Percentiles rank a stretch among this genome's conserved stretches.
phyloP scores from a whole-genome alignment of 2,329 filamentous ascomycete genomes.

The Nigrograna mackinnonii region DNA sequence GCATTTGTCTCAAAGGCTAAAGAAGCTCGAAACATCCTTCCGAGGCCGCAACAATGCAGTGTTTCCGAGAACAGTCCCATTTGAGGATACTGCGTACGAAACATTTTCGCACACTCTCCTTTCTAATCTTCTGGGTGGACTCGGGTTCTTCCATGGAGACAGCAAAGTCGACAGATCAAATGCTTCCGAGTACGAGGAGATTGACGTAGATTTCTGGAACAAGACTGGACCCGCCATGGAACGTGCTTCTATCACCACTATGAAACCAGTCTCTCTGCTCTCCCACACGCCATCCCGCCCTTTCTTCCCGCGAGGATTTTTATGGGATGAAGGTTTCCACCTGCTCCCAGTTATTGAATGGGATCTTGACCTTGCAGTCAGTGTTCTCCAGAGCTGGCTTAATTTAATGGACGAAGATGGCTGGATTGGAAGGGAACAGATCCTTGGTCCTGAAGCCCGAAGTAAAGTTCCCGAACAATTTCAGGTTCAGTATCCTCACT shows the following conservation, averaged over 20 bases:
- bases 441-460: constrained; percentile 83
- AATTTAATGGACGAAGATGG: constrained; percentile 92
- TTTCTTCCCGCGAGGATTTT: constrained; percentile 91
- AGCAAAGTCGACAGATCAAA: constrained; percentile 85
- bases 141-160: constrained; percentile 90
- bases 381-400: constrained; percentile 93
- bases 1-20: too few relatives aligned
- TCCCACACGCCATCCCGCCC: constrained; percentile 87
- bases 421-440: constrained; percentile 95
- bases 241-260: constrained; percentile 67
- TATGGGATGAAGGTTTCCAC: constrained; percentile 98
- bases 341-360: constrained; percentile 86
- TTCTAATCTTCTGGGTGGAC: constrained; percentile 87
- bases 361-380: constrained; percentile 82
- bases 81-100: too few relatives aligned
- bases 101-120: constrained; percentile 88
- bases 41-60: too few relatives aligned
- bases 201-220: constrained; percentile 91
- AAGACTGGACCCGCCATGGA: constrained; percentile 78
- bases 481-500: constrained; percentile 91
- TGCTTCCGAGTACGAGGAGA: constrained; percentile 87
- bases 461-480: constrained; percentile 90
- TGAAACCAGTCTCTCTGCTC: constrained; percentile 84
- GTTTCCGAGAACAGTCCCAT: too few relatives aligned
- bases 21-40: constrained; percentile 65